A percentile compares a stretch with the other conserved stretches of the same genome.
These are phyloP conservation scores for Ophioceras dolichostomum DNA, from an alignment of 2,329 filamentous ascomycete genomes.

Conservation along the genomic window DNA sequence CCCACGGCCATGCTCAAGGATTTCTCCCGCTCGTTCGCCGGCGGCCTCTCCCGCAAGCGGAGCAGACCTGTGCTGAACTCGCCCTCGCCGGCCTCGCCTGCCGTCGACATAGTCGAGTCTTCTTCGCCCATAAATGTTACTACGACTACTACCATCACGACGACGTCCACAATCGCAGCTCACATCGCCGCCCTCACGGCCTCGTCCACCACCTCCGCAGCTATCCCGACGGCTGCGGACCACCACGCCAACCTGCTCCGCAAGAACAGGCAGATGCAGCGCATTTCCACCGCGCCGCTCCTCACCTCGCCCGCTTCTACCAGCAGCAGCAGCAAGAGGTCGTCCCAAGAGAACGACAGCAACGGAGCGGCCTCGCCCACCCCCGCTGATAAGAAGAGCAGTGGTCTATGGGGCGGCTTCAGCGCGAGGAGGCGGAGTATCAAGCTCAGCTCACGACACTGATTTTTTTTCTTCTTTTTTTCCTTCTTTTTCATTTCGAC, in stretches of 20 bases:
- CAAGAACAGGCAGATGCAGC: neutral
- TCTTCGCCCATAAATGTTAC: neutral
- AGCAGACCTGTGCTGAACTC: constrained; percentile 33
- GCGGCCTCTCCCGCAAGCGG: constrained; percentile 35
- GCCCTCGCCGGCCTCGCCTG: neutral
- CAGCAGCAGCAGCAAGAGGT: too few species aligned
- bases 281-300: neutral
- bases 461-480: neutral
- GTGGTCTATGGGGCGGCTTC: neutral
- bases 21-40: constrained; percentile 34
- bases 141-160: too few species aligned
- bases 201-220: neutral
- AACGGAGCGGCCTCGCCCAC: neutral
- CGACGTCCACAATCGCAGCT: neutral
- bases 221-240: too few species aligned
- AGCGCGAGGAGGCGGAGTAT: neutral
- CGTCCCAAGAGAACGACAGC: too few species aligned
- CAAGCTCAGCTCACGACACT: neutral
- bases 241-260: neutral
- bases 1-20: constrained; percentile 35
- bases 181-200: neutral
- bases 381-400: neutral
- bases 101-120: neutral
- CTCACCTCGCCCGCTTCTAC: neutral
- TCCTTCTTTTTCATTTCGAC: neutral